Conservation (phyloP, 495 filamentous ascomycete genomes). For the Neurospora tetraspora region DNA sequence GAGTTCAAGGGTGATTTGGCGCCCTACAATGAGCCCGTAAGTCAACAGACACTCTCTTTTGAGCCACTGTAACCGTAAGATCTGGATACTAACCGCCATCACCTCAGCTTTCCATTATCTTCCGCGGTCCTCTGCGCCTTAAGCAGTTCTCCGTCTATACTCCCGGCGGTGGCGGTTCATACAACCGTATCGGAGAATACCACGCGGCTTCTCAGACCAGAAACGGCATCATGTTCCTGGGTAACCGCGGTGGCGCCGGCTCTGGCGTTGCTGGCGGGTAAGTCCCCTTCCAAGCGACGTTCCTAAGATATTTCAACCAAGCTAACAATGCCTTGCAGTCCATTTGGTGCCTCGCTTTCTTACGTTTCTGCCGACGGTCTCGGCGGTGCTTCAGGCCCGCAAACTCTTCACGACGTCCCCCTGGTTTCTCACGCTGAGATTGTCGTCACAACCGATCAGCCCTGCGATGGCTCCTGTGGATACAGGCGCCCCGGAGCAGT, state of each 20-base stretch:
- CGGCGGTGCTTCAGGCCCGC: conserved; percentile 35
- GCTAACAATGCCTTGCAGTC: conserved; percentile 12
- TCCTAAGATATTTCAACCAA: too few relatives aligned
- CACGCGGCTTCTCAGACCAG: conserved; percentile 34
- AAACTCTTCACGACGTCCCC: conserved; percentile 38
- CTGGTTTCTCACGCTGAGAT: conserved; percentile 52
- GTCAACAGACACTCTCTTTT: conserved; percentile 1
- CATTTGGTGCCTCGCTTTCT: conserved; percentile 53
- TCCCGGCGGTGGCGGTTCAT: conserved; percentile 16
- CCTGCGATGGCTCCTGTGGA: conserved; percentile 51
- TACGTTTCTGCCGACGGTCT: conserved; percentile 46
- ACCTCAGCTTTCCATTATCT: conserved; percentile 53
- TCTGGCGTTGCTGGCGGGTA: conserved; percentile 51
- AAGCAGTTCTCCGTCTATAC: conserved; percentile 56
- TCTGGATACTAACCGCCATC: neutral
- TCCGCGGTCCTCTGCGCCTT: conserved; percentile 56
- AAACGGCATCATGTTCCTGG: conserved; percentile 55
- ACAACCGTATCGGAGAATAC: conserved; percentile 44
- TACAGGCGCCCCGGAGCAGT: conserved; percentile 46
- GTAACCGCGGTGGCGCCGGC: conserved; percentile 47
- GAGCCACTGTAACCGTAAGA: too few relatives aligned
- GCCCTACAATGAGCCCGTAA: conserved; percentile 58
- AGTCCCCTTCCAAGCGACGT: conserved; percentile 6
- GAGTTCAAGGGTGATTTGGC: conserved; percentile 48
- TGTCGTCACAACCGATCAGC: conserved; percentile 46